These are phyloP conservation scores for Phytophthora nicotianae DNA, from an alignment of 352 stramenopile species.

Conservation along the genomic window DNA sequence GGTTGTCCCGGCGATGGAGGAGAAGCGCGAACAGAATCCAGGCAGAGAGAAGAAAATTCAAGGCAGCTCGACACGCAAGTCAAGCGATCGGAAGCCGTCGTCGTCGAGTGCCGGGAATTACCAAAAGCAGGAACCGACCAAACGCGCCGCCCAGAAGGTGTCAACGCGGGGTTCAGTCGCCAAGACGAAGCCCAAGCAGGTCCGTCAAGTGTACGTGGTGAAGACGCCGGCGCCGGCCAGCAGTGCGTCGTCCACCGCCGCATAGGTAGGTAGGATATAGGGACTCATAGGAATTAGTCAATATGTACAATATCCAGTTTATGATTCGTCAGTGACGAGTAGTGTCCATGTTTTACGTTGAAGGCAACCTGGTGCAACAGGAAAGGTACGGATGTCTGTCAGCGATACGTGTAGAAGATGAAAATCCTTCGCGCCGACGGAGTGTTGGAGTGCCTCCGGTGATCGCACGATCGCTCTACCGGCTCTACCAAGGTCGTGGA, in stretches of 20 bases:
- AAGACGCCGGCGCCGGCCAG: conserved; percentile 32
- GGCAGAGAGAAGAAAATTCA: conserved; percentile 3
- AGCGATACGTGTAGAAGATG: not conserved
- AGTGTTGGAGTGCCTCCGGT: not conserved
- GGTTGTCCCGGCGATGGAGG: not conserved
- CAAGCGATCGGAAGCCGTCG: conserved; percentile 12
- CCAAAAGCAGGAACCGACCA: conserved; percentile 9
- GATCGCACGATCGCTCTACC: conserved; percentile 11
- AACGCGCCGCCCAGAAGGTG: conserved; percentile 8
- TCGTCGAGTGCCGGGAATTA: not conserved
- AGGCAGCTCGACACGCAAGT: conserved; percentile 1
- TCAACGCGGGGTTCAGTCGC: not conserved
- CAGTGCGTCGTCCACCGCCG: conserved; percentile 23
- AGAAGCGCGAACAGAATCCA: conserved; percentile 11
- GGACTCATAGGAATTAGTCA: conserved; percentile 11
- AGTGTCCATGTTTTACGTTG: conserved; percentile 21
- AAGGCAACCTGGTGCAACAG: conserved; percentile 17
- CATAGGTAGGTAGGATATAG: conserved; percentile 17
- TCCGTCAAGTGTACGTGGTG: conserved; percentile 42
- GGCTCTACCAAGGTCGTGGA: conserved; percentile 3
- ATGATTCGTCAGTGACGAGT: not conserved
- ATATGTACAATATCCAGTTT: conserved; percentile 16
- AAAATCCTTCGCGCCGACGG: conserved; percentile 20
- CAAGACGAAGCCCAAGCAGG: conserved; percentile 26
- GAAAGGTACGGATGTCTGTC: conserved; percentile 7